phyloP scores from a whole-genome alignment of 495 filamentous ascomycete genomes.

The Talaromyces wortmannii region DNA sequence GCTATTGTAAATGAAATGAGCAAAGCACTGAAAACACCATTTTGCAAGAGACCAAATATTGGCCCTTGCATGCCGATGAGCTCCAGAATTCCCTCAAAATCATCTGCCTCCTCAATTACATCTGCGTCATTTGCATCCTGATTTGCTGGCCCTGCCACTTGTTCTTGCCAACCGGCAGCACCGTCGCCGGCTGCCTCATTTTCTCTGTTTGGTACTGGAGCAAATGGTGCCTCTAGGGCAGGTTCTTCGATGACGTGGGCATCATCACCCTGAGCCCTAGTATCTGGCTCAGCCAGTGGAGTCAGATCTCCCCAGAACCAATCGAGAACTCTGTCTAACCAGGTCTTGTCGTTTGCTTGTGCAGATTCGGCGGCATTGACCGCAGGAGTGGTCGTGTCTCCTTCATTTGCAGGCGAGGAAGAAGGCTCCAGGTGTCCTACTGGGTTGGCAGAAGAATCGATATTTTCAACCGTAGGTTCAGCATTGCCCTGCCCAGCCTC shows the following conservation, averaged over 20 bases:
- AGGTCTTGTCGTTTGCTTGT: neutral
- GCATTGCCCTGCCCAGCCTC: no score
- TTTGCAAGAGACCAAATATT: constrained; percentile 81
- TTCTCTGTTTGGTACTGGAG: constrained; percentile 40
- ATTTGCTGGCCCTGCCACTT: constrained; percentile 35
- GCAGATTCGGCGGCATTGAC: neutral
- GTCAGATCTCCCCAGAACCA: constrained; percentile 62
- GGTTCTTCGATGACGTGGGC: constrained; percentile 45
- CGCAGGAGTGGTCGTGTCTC: neutral
- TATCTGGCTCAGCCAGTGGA: constrained; percentile 20
- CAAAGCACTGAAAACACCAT: constrained; percentile 87
- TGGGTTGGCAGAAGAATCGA: neutral
- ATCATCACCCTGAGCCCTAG: constrained; percentile 45
- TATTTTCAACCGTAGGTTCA: neutral
- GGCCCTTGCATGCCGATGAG: constrained; percentile 95
- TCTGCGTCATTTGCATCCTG: constrained; percentile 51
- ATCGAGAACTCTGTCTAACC: constrained; percentile 25
- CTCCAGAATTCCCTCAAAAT: constrained; percentile 96
- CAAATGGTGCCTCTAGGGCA: constrained; percentile 57
- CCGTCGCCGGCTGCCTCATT: constrained; percentile 8
- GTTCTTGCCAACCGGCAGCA: constrained; percentile 18
- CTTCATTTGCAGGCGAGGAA: neutral
- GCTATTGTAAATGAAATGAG: constrained; percentile 82
- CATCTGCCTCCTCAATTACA: constrained; percentile 78
- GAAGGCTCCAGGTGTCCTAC: neutral